phyloP scores from a whole-genome alignment of 495 filamentous ascomycete species.

The Jackrogersella minutella region DNA sequence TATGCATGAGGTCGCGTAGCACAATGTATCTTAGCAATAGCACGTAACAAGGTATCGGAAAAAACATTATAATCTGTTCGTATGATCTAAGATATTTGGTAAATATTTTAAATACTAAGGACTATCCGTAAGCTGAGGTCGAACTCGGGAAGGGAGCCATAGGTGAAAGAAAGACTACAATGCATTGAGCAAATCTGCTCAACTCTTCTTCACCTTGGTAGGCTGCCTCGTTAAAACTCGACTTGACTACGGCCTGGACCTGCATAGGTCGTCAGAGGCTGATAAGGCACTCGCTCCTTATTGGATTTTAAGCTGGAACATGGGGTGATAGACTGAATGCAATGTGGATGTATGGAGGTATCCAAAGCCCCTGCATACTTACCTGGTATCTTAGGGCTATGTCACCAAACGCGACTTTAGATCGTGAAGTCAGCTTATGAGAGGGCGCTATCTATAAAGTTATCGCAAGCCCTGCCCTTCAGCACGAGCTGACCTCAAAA shows the following conservation, averaged over 20 bases:
- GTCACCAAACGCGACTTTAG: conserved; percentile 14
- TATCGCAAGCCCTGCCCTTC: neutral
- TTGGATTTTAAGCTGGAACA: conserved; percentile 28
- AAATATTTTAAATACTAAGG: no score
- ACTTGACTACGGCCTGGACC: conserved; percentile 1
- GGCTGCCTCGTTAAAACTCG: neutral
- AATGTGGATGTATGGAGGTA: neutral
- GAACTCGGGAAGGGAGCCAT: neutral
- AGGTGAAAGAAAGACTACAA: neutral
- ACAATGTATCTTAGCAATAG: no score
- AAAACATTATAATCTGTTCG: no score
- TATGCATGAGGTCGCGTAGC: neutral
- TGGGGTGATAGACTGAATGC: neutral
- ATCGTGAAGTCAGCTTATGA: conserved; percentile 13
- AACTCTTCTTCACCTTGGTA: neutral
- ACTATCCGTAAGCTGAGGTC: no score
- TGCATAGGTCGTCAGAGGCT: conserved; percentile 7
- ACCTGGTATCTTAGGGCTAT: conserved; percentile 10
- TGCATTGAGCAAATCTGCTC: neutral
- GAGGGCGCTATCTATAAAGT: conserved; percentile 10
- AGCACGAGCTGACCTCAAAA: neutral
- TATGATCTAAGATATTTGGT: no score
- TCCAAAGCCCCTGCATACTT: conserved; percentile 26
- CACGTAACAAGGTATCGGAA: no score
- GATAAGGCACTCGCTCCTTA: conserved; percentile 34